Evolutionary conservation across 352 stramenopile genomes (phyloP).

Genomic region (Phytophthora fragariae): DNA sequence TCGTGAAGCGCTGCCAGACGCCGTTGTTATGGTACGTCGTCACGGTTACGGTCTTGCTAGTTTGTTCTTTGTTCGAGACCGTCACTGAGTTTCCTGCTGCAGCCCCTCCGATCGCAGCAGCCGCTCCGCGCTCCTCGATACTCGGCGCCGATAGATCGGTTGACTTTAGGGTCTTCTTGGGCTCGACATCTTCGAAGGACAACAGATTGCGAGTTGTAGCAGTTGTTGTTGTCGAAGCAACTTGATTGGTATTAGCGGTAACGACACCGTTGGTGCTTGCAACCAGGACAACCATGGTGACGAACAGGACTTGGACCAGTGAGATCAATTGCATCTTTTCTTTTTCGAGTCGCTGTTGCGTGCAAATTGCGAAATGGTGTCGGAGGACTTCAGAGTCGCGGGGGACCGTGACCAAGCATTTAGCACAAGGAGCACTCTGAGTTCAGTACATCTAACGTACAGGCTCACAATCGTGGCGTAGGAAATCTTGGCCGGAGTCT

Average conservation of each 20-base stretch:
- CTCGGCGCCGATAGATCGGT: neutral
- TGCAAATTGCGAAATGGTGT: constrained; percentile 18
- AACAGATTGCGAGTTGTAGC: constrained; percentile 10
- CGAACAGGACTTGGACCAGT: constrained; percentile 18
- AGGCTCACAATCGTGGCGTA: constrained; percentile 19
- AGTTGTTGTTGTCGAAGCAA: neutral
- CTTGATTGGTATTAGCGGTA: constrained; percentile 6
- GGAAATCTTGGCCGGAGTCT: constrained; percentile 15
- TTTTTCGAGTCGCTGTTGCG: constrained; percentile 2
- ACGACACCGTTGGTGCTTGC: constrained; percentile 3
- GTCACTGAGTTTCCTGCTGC: constrained; percentile 6
- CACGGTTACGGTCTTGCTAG: constrained; percentile 14
- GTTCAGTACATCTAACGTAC: constrained; percentile 16
- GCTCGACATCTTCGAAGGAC: constrained; percentile 17
- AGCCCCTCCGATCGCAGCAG: constrained; percentile 9
- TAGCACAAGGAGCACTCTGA: neutral
- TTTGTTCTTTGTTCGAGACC: neutral
- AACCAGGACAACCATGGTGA: constrained; percentile 7
- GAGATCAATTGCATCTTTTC: constrained; percentile 16
- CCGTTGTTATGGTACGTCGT: constrained; percentile 33
- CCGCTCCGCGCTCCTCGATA: constrained; percentile 15
- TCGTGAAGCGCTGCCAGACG: constrained; percentile 14
- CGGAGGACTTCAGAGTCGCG: neutral
- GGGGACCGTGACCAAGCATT: neutral
- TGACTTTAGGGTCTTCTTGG: neutral